Conservation (phyloP, 768 basidiomycete genomes). For the Piloderma croceum region DNA sequence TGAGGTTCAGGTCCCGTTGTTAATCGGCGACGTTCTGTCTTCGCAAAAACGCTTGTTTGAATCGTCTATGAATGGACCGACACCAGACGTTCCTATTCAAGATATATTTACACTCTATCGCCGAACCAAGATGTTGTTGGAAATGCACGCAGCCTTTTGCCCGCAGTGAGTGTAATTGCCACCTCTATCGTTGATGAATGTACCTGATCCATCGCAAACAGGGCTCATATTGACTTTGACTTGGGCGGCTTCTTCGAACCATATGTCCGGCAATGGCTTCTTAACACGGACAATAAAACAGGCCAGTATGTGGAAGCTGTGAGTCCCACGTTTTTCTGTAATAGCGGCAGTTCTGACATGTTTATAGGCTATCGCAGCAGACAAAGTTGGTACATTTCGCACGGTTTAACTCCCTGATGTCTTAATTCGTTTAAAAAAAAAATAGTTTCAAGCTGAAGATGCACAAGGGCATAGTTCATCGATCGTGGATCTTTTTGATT, state of each 20-base stretch:
- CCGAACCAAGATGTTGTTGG: slow-evolving; percentile 63
- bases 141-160: slow-evolving; percentile 81
- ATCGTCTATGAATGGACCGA: slow-evolving; percentile 81
- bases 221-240: slow-evolving; percentile 59
- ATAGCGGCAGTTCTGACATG: slow-evolving; percentile 5
- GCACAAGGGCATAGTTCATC: slow-evolving; percentile 89
- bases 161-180: slow-evolving; percentile 51
- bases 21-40: slow-evolving; percentile 59
- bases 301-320: slow-evolving; percentile 92
- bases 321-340: slow-evolving; percentile 29
- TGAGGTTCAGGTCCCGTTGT: slow-evolving; percentile 61
- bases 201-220: too few relatives aligned
- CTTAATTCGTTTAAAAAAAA: slow-evolving; percentile 3
- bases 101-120: slow-evolving; percentile 87
- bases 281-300: slow-evolving; percentile 86
- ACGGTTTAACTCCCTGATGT: neutral
- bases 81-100: slow-evolving; percentile 82
- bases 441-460: slow-evolving; percentile 73
- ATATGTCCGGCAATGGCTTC: slow-evolving; percentile 83
- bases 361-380: slow-evolving; percentile 69
- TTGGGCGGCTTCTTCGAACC: slow-evolving; percentile 77
- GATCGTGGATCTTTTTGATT: slow-evolving; percentile 93
- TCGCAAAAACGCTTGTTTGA: slow-evolving; percentile 73
- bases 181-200: too few relatives aligned
- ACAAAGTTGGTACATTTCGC: slow-evolving; percentile 51